Percentiles rank a stretch among this genome's conserved stretches.
These are phyloP conservation scores for Torrubiellomyces zombiae DNA, from an alignment of 2,329 filamentous ascomycete genomes.

Conservation along the genomic window DNA sequence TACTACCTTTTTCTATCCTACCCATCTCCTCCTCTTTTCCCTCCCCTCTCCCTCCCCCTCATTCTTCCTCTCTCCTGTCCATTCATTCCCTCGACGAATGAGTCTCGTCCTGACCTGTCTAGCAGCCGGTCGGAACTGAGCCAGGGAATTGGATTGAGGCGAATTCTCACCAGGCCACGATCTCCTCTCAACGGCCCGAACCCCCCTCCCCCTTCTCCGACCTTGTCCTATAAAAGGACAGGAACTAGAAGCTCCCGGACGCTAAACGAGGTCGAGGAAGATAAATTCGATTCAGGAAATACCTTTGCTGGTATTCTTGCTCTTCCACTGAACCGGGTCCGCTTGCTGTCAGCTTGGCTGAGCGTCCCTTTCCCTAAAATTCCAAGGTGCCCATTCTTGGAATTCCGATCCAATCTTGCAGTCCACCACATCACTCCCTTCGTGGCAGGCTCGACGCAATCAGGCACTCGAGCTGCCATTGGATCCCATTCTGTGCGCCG, in stretches of 20 bases:
- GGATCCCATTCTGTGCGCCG: no score
- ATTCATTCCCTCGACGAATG: constrained; percentile 38
- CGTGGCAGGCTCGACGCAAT: constrained; percentile 4
- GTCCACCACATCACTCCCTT: constrained; percentile 15
- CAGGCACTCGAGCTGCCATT: no score
- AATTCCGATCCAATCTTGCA: constrained; percentile 19
- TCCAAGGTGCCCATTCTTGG: constrained; percentile 25
- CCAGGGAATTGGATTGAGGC: constrained; percentile 16
- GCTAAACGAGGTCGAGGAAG: constrained; percentile 7
- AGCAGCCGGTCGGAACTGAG: constrained; percentile 17
- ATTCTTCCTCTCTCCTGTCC: constrained; percentile 25
- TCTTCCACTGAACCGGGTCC: constrained; percentile 8
- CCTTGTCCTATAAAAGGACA: constrained; percentile 11
- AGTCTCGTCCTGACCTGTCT: constrained; percentile 28
- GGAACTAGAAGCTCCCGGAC: constrained; percentile 12
- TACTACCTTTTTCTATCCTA: constrained; percentile 22
- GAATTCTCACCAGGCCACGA: constrained; percentile 13
- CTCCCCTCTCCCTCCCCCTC: constrained; percentile 21
- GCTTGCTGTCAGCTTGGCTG: constrained; percentile 6
- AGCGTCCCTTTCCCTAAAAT: constrained; percentile 15
- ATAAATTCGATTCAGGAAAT: constrained; percentile 12
- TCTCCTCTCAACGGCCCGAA: constrained; percentile 7
- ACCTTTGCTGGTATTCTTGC: constrained; percentile 24
- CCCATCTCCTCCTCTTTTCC: constrained; percentile 17
- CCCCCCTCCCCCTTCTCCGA: constrained; percentile 8